phyloP scores from a whole-genome alignment of 2,329 filamentous ascomycete genomes.

The Allantophomopsis cytisporea region DNA sequence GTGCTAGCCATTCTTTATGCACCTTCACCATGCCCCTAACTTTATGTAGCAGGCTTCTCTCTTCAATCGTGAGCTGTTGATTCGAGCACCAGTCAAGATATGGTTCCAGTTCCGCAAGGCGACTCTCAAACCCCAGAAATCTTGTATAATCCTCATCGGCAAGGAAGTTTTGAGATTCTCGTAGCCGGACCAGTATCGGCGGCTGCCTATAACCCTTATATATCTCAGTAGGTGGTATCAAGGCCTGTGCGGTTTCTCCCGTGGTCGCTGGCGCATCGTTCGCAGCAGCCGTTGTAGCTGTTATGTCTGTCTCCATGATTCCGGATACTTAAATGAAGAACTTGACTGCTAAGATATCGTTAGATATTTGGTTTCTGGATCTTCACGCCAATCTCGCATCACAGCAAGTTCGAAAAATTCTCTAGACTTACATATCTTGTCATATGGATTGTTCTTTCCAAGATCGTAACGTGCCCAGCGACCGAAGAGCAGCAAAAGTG shows the following conservation, averaged over 20 bases:
- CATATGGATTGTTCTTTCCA: too few species aligned
- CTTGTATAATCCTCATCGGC: slow-evolving; percentile 31
- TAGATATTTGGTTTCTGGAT: too few species aligned
- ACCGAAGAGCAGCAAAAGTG: too few species aligned
- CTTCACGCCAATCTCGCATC: too few species aligned
- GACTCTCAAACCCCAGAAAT: slow-evolving; percentile 23
- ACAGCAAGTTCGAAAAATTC: too few species aligned
- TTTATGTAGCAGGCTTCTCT: background rate
- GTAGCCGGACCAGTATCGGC: slow-evolving; percentile 17
- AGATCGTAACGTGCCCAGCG: too few species aligned
- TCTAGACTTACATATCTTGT: too few species aligned
- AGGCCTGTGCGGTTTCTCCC: background rate
- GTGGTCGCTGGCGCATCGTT: too few species aligned
- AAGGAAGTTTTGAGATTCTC: slow-evolving; percentile 28
- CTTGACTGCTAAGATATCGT: too few species aligned
- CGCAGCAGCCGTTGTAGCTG: background rate
- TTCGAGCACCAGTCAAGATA: slow-evolving; percentile 7
- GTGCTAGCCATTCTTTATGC: background rate
- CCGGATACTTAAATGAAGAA: too few species aligned
- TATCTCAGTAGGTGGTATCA: background rate
- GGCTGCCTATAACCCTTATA: slow-evolving; percentile 17
- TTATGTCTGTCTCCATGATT: background rate
- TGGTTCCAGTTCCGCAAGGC: slow-evolving; percentile 17
- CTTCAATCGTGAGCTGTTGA: background rate
- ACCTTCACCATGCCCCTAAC: background rate